Evolutionary conservation across 192 early-diverging fungal species (phyloP), one percentile per base, ranked within the genome.

Genomic region (Linnemannia hyalina): DNA sequence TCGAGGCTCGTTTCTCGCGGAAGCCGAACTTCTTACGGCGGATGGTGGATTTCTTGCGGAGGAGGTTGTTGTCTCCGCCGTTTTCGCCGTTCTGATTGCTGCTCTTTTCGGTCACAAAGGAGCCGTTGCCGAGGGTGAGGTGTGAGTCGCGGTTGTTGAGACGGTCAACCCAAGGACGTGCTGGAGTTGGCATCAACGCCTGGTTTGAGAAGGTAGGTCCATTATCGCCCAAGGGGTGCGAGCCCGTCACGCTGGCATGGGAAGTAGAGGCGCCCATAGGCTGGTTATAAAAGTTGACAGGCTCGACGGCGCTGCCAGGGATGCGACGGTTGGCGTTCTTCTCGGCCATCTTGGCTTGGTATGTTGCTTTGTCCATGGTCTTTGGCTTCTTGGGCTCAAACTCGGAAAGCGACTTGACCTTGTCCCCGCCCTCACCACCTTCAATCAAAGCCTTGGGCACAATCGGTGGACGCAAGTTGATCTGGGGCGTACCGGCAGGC

Each of bases 311-410:
- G 57, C 36, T 80, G 49, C 70, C 77, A 38, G 69, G 38, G 10
- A 68, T 60, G 3, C 79, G 75, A 36, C 80, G 78, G 76, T 86
- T 86, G 23, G 84, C 79, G 60, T 76, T 81, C 75, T 86, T 86
- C 75, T 86, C 84, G 0, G 74, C 75, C 84, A 86, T 86, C 72
- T 81, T 81, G 55, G 72, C 71, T 49, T 78, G 79, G 46, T 86
- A 86, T 13, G 84, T 86, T 11, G 79, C 84, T 44, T 86, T 86
- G 79, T 86, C 84, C 84, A 86, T 81, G 4, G 78, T 80, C 65
- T 86, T 86, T 6, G 84, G 84, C 13, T 54, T 80, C 80, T 86
- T 86, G 70, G 84, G 84, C 71, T 86, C 84, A 76, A 86, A 86
- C 71, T 86, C 84, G 6, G 84, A 86, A 1, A 86, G 73, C 7